Base-by-base conservation (phyloP, 129 eudicot species). In the Tanacetum coccineum region DNA sequence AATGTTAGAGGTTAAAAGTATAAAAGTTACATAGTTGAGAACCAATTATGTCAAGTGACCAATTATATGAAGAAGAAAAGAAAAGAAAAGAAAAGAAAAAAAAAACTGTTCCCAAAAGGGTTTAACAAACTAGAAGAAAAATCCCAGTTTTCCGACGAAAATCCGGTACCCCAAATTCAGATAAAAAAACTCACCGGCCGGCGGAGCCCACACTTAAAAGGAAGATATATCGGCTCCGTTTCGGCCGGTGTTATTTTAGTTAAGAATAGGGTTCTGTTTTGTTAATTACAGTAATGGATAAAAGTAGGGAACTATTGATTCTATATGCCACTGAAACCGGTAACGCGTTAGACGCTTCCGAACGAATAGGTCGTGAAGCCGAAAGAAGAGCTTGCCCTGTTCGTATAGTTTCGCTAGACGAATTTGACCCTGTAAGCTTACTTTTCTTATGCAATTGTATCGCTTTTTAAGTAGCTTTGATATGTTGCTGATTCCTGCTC, bases 341-440 rank as follows among this genome's bases (percentile, higher is more conserved):
- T 18, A 94, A 94, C 40, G 92, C 99, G 2, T 70, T 82, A 73
- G 99, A 94, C 5, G 96, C 95, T 0, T 95, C 99, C 0, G 99
- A 94, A 65, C 81, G 87, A 22, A 30, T 89, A 20, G 81, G 84
- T 66, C 99, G 99, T 25, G 95, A 94, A 84, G 96, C 95, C 6
- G 95, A 89, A 72, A 86, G 84, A 72, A 76, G 90, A 40, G 84
- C 81, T 30, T 89, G 99, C 77, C 88, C 84, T 3, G 78, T 84
- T 70, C 30, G 79, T 45, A 70, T 94, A 48, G 68, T 70, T 46
- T 89, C 99, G 13, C 60, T 87, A 32, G 95, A 94, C 36, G 87
- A 87, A 22, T 94, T 84, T 78, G 85, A 84, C 47, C 80, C 88
- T 3, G 96, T 89, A 74, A 50, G 86, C 72, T 15, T 10, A 11